These are phyloP conservation scores for Helicocarpus griseus DNA, from an alignment of 2,329 filamentous ascomycete genomes.

Conservation along the genomic window DNA sequence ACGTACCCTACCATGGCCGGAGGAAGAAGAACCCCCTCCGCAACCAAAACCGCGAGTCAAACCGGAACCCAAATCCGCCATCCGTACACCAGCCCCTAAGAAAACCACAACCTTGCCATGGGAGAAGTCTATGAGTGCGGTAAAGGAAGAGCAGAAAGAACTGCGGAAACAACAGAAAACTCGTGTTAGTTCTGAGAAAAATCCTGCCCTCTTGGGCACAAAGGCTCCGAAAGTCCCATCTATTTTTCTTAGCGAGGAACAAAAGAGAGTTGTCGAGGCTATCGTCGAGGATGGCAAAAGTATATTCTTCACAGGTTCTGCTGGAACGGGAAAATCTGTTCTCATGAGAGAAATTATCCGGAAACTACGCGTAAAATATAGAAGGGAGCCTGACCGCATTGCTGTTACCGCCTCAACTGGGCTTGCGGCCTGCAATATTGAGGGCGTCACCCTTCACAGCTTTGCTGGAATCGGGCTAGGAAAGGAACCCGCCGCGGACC, in stretches of 20 bases:
- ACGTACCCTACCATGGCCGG: slow-evolving; percentile 54
- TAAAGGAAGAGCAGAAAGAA: slow-evolving; percentile 70
- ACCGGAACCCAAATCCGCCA: slow-evolving; percentile 19
- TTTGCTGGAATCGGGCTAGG: slow-evolving; percentile 92
- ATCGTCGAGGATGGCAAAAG: slow-evolving; percentile 74
- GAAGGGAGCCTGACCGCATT: slow-evolving; percentile 67
- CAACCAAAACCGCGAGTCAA: neutral
- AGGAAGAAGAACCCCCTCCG: slow-evolving; percentile 22
- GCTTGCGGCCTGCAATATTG: slow-evolving; percentile 91
- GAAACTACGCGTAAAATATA: slow-evolving; percentile 66
- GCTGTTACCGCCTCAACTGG: slow-evolving; percentile 94
- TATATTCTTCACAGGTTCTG: slow-evolving; percentile 96
- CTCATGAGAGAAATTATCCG: slow-evolving; percentile 85
- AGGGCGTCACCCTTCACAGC: slow-evolving; percentile 89
- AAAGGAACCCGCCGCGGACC: slow-evolving; percentile 69
- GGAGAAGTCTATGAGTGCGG: slow-evolving; percentile 63
- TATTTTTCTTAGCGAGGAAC: slow-evolving; percentile 74
- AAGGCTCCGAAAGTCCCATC: slow-evolving; percentile 34
- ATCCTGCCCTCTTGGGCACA: slow-evolving; percentile 14
- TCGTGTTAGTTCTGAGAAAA: slow-evolving; percentile 30
- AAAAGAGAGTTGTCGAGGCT: slow-evolving; percentile 70
- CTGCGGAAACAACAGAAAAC: slow-evolving; percentile 52
- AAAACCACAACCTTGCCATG: slow-evolving; percentile 45
- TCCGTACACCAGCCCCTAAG: slow-evolving; percentile 36
- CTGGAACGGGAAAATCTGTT: slow-evolving; percentile 93